Conservation (phyloP, 306 rosid genomes). For the Biancaea sappan region DNA sequence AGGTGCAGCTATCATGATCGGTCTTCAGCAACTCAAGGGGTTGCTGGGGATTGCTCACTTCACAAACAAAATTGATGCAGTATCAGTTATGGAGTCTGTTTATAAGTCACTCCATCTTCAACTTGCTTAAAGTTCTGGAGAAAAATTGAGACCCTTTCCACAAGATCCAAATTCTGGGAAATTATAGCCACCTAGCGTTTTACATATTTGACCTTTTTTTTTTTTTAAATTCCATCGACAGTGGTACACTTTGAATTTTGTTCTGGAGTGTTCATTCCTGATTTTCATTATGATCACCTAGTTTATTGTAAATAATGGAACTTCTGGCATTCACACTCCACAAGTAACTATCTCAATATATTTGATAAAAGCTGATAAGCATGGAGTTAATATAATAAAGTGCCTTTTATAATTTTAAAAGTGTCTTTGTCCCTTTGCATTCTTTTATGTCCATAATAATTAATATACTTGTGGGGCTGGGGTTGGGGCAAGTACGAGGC, state of each 20-base stretch:
- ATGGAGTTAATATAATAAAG: constrained; percentile 74
- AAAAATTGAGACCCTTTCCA: constrained; percentile 32
- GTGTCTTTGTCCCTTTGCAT: no score
- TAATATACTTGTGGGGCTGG: no score
- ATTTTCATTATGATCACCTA: constrained; percentile 66
- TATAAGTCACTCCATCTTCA: no score
- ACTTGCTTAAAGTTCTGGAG: no score
- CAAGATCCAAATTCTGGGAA: neutral
- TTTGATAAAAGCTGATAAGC: constrained; percentile 63
- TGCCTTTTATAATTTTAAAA: no score
- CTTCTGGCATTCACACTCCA: neutral
- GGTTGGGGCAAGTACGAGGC: no score
- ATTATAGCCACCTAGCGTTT: neutral
- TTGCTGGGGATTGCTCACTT: no score
- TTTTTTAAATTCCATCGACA: constrained; percentile 36
- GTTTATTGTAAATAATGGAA: constrained; percentile 59
- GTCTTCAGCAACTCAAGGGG: no score
- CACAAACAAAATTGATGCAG: no score
- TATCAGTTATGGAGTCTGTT: no score
- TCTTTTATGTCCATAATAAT: no score
- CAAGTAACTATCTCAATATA: constrained; percentile 39
- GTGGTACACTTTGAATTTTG: constrained; percentile 75
- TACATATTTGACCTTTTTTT: constrained; percentile 13
- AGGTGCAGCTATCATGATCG: no score
- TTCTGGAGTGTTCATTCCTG: constrained; percentile 71